Percentiles rank a stretch among this genome's conserved stretches.
Evolutionary conservation across 2,329 filamentous ascomycete genomes (phyloP).

Genomic region (Colletotrichum tabaci): DNA sequence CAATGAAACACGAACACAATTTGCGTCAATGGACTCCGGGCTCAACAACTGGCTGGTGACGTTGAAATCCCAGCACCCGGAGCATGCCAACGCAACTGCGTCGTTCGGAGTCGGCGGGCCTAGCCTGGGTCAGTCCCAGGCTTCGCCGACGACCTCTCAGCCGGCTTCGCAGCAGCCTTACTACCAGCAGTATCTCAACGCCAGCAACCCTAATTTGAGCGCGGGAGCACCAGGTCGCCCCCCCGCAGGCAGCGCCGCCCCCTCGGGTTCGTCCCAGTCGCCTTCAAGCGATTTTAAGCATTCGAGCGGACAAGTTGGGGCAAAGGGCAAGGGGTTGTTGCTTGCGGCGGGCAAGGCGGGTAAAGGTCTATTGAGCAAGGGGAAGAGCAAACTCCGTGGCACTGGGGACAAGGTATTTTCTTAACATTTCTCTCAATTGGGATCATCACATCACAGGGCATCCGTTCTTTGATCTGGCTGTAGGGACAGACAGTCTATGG

Average conservation of each 20-base stretch:
- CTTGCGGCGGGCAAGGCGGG: slow-evolving; percentile 90
- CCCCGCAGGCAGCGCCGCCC: slow-evolving; percentile 56
- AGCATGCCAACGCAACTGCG: slow-evolving; percentile 59
- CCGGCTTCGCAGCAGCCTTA: slow-evolving; percentile 62
- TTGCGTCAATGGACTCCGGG: slow-evolving; percentile 81
- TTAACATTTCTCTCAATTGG: slow-evolving; percentile 61
- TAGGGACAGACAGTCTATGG: slow-evolving; percentile 27
- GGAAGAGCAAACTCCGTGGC: slow-evolving; percentile 84
- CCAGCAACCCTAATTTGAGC: slow-evolving; percentile 55
- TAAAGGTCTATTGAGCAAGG: slow-evolving; percentile 92
- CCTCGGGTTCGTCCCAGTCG: slow-evolving; percentile 55
- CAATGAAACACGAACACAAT: slow-evolving; percentile 79
- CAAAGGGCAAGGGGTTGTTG: slow-evolving; percentile 90
- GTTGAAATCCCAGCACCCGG: slow-evolving; percentile 63
- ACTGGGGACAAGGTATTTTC: slow-evolving; percentile 91
- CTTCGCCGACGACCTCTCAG: slow-evolving; percentile 46
- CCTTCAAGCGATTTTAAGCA: slow-evolving; percentile 64
- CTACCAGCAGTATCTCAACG: slow-evolving; percentile 70
- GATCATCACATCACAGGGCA: slow-evolving; percentile 41
- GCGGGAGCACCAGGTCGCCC: slow-evolving; percentile 49
- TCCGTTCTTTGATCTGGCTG: slow-evolving; percentile 45
- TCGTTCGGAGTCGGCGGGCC: slow-evolving; percentile 48
- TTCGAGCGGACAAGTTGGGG: slow-evolving; percentile 77
- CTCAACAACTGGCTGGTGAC: slow-evolving; percentile 71
- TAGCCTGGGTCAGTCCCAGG: slow-evolving; percentile 36